Evolutionary conservation across 2,329 filamentous ascomycete genomes (phyloP).

Genomic region (Ilyonectria destructans): DNA sequence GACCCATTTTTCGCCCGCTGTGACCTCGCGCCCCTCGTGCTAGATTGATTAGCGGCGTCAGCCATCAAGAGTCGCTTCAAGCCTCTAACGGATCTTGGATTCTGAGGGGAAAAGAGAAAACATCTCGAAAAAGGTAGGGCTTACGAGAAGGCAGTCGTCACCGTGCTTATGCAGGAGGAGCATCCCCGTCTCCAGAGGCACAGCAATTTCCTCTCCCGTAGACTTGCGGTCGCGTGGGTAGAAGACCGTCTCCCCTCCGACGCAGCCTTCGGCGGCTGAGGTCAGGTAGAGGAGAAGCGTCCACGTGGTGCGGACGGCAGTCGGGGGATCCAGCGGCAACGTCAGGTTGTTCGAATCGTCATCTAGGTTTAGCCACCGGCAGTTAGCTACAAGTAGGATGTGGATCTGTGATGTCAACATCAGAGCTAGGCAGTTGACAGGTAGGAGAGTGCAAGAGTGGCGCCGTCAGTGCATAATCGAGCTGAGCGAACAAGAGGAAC

Average conservation of each 20-base stretch:
- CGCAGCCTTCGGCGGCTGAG: constrained; percentile 80
- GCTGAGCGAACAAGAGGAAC: constrained; percentile 1
- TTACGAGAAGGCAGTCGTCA: constrained; percentile 85
- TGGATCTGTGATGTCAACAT: constrained; percentile 6
- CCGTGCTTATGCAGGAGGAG: constrained; percentile 91
- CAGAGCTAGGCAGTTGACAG: constrained; percentile 1
- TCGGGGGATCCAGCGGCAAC: constrained; percentile 59
- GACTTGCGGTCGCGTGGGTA: constrained; percentile 79
- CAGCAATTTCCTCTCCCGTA: constrained; percentile 76
- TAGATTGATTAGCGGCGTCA: constrained; percentile 54
- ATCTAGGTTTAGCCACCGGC: constrained; percentile 67
- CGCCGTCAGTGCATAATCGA: background rate
- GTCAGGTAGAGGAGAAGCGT: constrained; percentile 92
- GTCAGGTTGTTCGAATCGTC: constrained; percentile 87
- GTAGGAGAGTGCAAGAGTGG: background rate
- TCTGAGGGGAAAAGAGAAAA: constrained; percentile 27
- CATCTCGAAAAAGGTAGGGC: constrained; percentile 40
- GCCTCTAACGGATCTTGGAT: constrained; percentile 51
- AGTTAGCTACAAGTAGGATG: constrained; percentile 28
- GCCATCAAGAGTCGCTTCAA: constrained; percentile 24
- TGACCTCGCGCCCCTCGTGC: constrained; percentile 89
- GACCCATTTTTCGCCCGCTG: constrained; percentile 90
- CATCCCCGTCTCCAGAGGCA: constrained; percentile 87
- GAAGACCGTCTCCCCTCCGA: constrained; percentile 93
- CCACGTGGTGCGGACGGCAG: constrained; percentile 80